Evolutionary conservation across 2,329 filamentous ascomycete genomes (phyloP).

Genomic region (Hypoxylon sp.): DNA sequence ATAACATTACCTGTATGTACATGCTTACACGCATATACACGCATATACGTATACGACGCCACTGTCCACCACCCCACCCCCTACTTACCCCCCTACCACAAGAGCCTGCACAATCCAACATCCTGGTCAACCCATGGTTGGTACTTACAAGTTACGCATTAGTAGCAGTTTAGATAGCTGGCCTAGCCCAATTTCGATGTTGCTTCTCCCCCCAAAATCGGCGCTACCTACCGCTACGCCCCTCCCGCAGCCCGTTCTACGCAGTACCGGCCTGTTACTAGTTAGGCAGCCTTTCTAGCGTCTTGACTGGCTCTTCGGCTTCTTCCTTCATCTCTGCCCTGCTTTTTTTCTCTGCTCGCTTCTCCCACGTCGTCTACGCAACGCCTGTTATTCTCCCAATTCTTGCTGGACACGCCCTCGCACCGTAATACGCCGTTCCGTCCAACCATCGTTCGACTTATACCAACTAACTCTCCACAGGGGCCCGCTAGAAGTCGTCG

Average conservation of each 20-base stretch:
- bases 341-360: slow-evolving; percentile 22
- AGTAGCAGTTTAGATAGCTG: slow-evolving; percentile 28
- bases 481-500: slow-evolving; percentile 39
- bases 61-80: slow-evolving; percentile 21
- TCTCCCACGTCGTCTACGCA: slow-evolving; percentile 25
- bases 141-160: slow-evolving; percentile 29
- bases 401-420: slow-evolving; percentile 36
- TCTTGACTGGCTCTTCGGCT: slow-evolving; percentile 19
- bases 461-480: slow-evolving; percentile 30
- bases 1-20: background rate
- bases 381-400: slow-evolving; percentile 24
- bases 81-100: slow-evolving; percentile 6
- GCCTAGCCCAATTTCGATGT: slow-evolving; percentile 30
- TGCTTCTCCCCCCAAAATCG: slow-evolving; percentile 24
- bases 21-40: background rate
- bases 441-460: slow-evolving; percentile 41
- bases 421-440: slow-evolving; percentile 35
- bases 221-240: slow-evolving; percentile 26
- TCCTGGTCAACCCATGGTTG: slow-evolving; percentile 23
- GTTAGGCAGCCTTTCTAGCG: slow-evolving; percentile 21
- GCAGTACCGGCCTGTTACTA: slow-evolving; percentile 26
- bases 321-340: slow-evolving; percentile 32
- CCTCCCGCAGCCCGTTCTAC: slow-evolving; percentile 30
- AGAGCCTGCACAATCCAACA: too few relatives aligned
- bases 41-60: slow-evolving; percentile 19